Percentiles rank a stretch among this genome's conserved stretches.
phyloP scores from a whole-genome alignment of 495 filamentous ascomycete genomes.

The Bacidia rubella region DNA sequence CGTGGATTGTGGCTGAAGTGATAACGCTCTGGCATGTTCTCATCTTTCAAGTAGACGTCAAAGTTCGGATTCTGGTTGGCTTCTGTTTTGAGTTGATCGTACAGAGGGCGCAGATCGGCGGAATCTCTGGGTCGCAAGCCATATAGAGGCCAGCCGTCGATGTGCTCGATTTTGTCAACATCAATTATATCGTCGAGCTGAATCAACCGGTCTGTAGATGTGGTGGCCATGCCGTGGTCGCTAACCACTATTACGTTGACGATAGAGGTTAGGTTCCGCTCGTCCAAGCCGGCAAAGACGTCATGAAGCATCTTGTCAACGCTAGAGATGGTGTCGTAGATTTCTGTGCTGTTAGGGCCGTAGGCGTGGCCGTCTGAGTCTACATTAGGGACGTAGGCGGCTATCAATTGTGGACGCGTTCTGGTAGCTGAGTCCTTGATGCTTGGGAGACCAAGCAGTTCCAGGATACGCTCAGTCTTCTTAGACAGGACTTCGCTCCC shows the following conservation, averaged over 20 bases:
- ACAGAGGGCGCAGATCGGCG: constrained; percentile 27
- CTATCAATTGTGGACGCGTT: constrained; percentile 71
- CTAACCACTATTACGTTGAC: constrained; percentile 97
- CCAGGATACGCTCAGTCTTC: constrained; percentile 67
- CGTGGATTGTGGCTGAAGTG: constrained; percentile 37
- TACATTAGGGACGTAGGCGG: constrained; percentile 86
- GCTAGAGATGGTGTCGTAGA: constrained; percentile 52
- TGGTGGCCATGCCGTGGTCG: constrained; percentile 96
- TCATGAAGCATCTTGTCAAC: constrained; percentile 69
- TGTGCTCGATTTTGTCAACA: constrained; percentile 56
- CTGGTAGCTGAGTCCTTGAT: constrained; percentile 30
- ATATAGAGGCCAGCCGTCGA: constrained; percentile 88
- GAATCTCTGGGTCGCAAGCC: constrained; percentile 49
- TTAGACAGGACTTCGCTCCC: constrained; percentile 53
- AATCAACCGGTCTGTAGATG: constrained; percentile 64
- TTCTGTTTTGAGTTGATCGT: constrained; percentile 25
- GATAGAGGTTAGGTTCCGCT: constrained; percentile 71
- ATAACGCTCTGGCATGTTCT: constrained; percentile 36
- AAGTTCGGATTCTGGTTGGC: constrained; percentile 49
- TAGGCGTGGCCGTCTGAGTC: constrained; percentile 75
- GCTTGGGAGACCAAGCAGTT: constrained; percentile 70
- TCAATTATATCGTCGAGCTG: constrained; percentile 90
- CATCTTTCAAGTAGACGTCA: constrained; percentile 42
- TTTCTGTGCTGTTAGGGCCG: constrained; percentile 90
- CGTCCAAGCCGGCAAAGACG: constrained; percentile 62